A percentile compares a stretch with the other conserved stretches of the same genome.
Conservation (phyloP, 2,329 filamentous ascomycete genomes). For the Rhexocercosporidium sp. region DNA sequence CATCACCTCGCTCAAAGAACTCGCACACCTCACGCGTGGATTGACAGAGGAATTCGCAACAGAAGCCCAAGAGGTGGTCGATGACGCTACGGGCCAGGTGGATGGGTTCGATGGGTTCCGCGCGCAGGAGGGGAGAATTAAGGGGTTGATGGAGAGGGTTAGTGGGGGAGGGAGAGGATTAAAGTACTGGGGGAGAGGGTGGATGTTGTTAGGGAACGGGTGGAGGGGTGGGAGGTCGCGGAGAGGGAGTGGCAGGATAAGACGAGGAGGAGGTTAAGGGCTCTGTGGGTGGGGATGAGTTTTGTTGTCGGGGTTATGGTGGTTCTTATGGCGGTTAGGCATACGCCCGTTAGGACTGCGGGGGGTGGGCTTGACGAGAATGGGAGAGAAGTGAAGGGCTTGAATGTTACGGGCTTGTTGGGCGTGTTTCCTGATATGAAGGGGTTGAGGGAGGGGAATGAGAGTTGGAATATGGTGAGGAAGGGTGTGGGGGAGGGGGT, state of each 20-base stretch:
- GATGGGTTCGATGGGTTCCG: slow-evolving; percentile 66
- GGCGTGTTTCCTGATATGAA: slow-evolving; percentile 31
- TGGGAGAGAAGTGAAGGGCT: slow-evolving; percentile 14
- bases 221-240: slow-evolving; percentile 70
- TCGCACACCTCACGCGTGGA: slow-evolving; percentile 65
- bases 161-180: slow-evolving; percentile 64
- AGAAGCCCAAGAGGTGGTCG: slow-evolving; percentile 63
- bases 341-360: slow-evolving; percentile 27
- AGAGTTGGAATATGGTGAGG: slow-evolving; percentile 20
- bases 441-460: slow-evolving; percentile 25
- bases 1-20: slow-evolving; percentile 66
- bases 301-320: slow-evolving; percentile 56
- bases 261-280: slow-evolving; percentile 65
- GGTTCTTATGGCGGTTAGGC: slow-evolving; percentile 49
- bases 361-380: neutral
- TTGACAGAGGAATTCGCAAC: slow-evolving; percentile 63
- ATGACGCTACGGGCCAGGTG: slow-evolving; percentile 60
- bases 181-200: slow-evolving; percentile 66
- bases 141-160: slow-evolving; percentile 65
- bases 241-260: slow-evolving; percentile 72
- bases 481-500: slow-evolving; percentile 14
- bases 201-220: slow-evolving; percentile 63
- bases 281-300: slow-evolving; percentile 66
- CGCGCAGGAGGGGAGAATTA: slow-evolving; percentile 67
- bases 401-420: slow-evolving; percentile 28